Percentiles rank a stretch among this genome's conserved stretches.
phyloP scores from a whole-genome alignment of 1,284 basidiomycete genomes.

The Cryptococcus sp. region DNA sequence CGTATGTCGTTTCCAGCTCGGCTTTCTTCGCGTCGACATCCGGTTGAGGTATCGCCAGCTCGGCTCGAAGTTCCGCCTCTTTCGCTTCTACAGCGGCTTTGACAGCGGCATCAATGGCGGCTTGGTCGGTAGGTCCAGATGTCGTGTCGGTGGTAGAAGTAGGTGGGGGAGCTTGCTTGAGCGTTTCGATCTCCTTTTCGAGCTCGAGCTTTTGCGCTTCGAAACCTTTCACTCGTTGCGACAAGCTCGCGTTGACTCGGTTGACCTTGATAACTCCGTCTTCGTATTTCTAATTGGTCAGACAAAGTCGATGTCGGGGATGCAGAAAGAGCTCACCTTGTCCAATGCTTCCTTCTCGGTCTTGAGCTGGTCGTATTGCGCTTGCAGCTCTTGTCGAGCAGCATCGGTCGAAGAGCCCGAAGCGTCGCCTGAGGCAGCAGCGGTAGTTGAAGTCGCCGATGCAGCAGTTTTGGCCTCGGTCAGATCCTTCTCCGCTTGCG shows the following conservation, averaged over 20 bases:
- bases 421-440: conserved; percentile 3
- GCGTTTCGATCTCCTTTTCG: conserved; percentile 24
- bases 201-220: conserved; percentile 18
- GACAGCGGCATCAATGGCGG: conserved; percentile 35
- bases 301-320: conserved; percentile 5
- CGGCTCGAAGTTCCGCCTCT: conserved; percentile 29
- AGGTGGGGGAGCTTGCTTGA: conserved; percentile 13
- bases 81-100: conserved; percentile 35
- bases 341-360: conserved; percentile 13
- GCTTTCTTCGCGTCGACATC: conserved; percentile 25
- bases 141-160: conserved; percentile 3
- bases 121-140: conserved; percentile 7
- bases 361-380: conserved; percentile 16
- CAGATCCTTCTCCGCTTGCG: conserved; percentile 34
- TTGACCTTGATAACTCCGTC: conserved; percentile 37
- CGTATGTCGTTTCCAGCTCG: conserved; percentile 18
- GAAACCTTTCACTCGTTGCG: conserved; percentile 14
- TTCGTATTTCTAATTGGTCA: conserved; percentile 26
- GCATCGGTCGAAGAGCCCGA: conserved; percentile 5
- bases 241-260: conserved; percentile 23
- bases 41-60: conserved; percentile 3
- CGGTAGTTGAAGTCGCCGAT: conserved; percentile 1
- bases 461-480: conserved; percentile 24
- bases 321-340: conserved; percentile 8
- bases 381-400: conserved; percentile 13